phyloP scores from a whole-genome alignment of 2,329 filamentous ascomycete species.

The Bipolaris gigantea region DNA sequence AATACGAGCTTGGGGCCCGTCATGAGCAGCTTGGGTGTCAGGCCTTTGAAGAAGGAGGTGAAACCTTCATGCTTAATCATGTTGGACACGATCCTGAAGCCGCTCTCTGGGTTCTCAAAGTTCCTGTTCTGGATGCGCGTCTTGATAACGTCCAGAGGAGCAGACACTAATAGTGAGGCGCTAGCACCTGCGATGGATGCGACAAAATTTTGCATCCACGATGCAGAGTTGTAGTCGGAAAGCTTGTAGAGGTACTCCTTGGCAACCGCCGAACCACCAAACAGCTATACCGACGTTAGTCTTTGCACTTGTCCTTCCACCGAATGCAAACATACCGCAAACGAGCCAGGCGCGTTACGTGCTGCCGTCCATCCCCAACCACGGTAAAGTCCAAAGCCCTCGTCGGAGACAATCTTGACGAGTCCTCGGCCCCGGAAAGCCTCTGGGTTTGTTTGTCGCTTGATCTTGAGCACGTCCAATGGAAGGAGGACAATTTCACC shows the following conservation, averaged over 20 bases:
- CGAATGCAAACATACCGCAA: slow-evolving; percentile 68
- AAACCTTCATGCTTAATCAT: slow-evolving; percentile 92
- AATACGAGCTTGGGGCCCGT: slow-evolving; percentile 98
- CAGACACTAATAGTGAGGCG: slow-evolving; percentile 93
- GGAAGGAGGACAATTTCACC: slow-evolving; percentile 95
- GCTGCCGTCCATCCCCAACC: slow-evolving; percentile 98
- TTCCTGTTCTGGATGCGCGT: slow-evolving; percentile 98
- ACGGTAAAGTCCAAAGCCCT: slow-evolving; percentile 93
- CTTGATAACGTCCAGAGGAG: slow-evolving; percentile 97
- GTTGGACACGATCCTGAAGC: slow-evolving; percentile 85
- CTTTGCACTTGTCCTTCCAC: not conserved
- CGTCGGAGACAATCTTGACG: slow-evolving; percentile 84
- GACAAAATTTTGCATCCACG: slow-evolving; percentile 95
- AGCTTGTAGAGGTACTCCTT: slow-evolving; percentile 95
- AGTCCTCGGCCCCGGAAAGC: slow-evolving; percentile 94
- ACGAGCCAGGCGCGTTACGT: slow-evolving; percentile 93
- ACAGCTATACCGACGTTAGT: slow-evolving; percentile 63
- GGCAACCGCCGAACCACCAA: slow-evolving; percentile 94
- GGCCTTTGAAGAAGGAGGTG: slow-evolving; percentile 92
- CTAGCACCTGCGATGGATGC: slow-evolving; percentile 94
- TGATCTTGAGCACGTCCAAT: slow-evolving; percentile 98
- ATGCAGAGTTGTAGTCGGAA: slow-evolving; percentile 90
- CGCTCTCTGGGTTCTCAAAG: slow-evolving; percentile 96
- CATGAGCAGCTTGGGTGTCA: slow-evolving; percentile 97
- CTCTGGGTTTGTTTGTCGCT: slow-evolving; percentile 98